Conservation (phyloP, 345 rosid genomes). For the Bretschneidera sinensis region DNA sequence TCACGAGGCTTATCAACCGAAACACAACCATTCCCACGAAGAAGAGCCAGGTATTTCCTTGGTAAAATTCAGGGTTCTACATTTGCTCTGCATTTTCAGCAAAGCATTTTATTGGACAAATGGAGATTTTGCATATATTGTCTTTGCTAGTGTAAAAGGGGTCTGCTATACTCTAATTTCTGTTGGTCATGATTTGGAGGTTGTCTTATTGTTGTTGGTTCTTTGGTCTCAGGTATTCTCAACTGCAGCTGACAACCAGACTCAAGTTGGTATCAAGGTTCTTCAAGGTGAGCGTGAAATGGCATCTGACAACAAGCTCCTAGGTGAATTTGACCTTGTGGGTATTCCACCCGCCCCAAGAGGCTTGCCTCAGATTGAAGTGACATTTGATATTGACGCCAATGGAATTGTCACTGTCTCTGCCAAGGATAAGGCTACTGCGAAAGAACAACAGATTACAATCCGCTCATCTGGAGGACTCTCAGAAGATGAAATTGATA, state of each 20-base stretch:
- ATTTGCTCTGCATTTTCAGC: no score
- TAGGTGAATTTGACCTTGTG: slow-evolving; percentile 78
- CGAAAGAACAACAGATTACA: slow-evolving; percentile 79
- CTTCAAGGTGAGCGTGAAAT: slow-evolving; percentile 94
- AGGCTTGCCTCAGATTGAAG: slow-evolving; percentile 86
- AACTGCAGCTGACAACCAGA: slow-evolving; percentile 89
- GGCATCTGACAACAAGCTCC: slow-evolving; percentile 75
- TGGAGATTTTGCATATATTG: no score
- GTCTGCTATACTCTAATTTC: no score
- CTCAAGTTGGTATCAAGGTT: slow-evolving; percentile 79
- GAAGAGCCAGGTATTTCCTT: slow-evolving; percentile 62
- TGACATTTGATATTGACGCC: slow-evolving; percentile 89
- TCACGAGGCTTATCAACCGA: slow-evolving; percentile 63
- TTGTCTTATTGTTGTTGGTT: background rate
- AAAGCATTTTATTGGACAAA: no score
- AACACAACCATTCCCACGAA: slow-evolving; percentile 90
- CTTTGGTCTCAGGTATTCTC: slow-evolving; percentile 57
- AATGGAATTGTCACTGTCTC: slow-evolving; percentile 88
- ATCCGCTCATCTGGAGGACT: slow-evolving; percentile 88
- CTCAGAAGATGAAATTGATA: slow-evolving; percentile 76
- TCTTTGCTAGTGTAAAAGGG: no score
- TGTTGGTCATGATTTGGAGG: background rate
- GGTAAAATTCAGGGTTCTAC: no score
- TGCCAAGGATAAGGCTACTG: slow-evolving; percentile 81
- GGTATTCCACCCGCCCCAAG: slow-evolving; percentile 88